phyloP scores from a whole-genome alignment of 345 rosid genomes.

The Lenwebbia sp. region DNA sequence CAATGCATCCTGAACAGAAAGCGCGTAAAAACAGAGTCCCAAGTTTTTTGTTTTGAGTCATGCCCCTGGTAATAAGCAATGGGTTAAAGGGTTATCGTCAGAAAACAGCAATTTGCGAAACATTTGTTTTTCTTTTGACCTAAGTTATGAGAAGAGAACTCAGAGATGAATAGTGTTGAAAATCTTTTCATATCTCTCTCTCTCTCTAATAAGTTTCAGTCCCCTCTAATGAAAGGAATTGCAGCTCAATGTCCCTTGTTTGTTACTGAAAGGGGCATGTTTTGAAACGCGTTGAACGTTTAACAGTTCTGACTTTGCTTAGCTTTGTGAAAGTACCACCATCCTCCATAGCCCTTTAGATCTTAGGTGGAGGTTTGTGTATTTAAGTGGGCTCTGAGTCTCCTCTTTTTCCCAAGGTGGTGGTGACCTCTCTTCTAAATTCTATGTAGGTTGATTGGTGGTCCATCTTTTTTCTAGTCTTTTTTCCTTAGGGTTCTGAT shows the following conservation, averaged over 20 bases:
- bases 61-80: not conserved
- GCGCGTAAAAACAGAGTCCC: not conserved
- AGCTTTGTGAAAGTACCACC: conserved; percentile 1
- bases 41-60: not conserved
- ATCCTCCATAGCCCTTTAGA: not conserved
- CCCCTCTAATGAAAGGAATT: not conserved
- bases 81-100: not conserved
- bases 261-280: conserved; percentile 4
- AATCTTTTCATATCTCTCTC: not conserved
- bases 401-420: not conserved
- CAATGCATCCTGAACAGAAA: not conserved
- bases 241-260: conserved; percentile 7
- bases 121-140: not conserved
- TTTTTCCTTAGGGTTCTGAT: not conserved
- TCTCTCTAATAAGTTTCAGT: not conserved
- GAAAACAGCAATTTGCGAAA: not conserved
- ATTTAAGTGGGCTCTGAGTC: not conserved
- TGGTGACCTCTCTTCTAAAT: not conserved
- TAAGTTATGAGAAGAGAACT: not conserved
- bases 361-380: not conserved
- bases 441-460: not conserved
- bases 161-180: not conserved
- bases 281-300: conserved; percentile 17
- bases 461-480: not conserved
- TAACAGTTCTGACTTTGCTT: conserved; percentile 16